Base-by-base conservation (phyloP, 2,329 filamentous ascomycete species). In the Nemania sp. region DNA sequence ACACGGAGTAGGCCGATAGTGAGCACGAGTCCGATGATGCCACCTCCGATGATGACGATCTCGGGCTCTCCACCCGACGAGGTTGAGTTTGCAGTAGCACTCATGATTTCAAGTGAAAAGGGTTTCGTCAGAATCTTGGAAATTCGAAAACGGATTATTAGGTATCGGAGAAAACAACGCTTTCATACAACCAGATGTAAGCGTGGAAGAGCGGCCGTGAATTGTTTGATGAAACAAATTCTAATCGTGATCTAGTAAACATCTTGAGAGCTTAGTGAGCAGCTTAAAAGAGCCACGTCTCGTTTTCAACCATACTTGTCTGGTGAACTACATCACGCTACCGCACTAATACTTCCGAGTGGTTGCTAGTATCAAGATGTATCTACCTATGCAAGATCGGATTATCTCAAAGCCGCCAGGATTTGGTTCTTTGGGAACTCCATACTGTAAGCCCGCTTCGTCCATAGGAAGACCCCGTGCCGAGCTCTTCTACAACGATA, bases 41-140 rank as follows among this genome's bases (percentile, higher is more conserved):
- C 69, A 35, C 69, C 69, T 4, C 69, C 69, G 3, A 71, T 57
- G 32, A 71, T 67, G 42, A 64, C 64, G 10, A 71, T 54, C 47
- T 60, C 52, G 4, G 56, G 56, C 40, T 52, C 48, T 40, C 48
- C 48, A 15, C 56, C 56, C n/a, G 34, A 17, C 21, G 49, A 47
- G 12, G 20, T 39, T 39, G 55, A 29, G 43, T 15, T 48, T 18
- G 21, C 10, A 32, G 21, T 42, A 40, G 40, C 12, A 48, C 35
- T 53, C 48, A 58, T 53, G 35, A 34, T 52, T 43, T 17, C 20
- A 12, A 32, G 34, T 35, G 17, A 25, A 5, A 34, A 40, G 25
- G 5, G 6, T 17, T 39, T 15, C 3, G 32, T 39, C 37, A 10
- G 21, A 5, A 32, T 13, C 34, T 46, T 40, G 17, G 13, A 35